Percentiles rank a stretch among this genome's conserved stretches.
phyloP scores from a whole-genome alignment of 2,329 filamentous ascomycete species.

The Aspergillus intermedius region DNA sequence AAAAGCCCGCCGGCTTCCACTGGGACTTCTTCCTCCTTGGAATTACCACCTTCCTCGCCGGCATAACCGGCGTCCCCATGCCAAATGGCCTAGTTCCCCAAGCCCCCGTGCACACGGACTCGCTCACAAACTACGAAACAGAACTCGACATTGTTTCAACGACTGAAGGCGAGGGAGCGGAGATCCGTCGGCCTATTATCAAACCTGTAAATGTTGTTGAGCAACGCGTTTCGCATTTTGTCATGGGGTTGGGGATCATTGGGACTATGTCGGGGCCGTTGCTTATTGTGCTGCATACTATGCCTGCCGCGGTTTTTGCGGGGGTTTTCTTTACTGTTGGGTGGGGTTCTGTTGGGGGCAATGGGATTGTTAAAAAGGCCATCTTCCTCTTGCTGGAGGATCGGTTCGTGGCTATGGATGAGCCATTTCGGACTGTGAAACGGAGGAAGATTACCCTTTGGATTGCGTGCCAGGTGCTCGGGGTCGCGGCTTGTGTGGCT shows the following conservation, averaged over 20 bases:
- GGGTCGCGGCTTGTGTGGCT: constrained; percentile 50
- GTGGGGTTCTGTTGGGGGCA: constrained; percentile 63
- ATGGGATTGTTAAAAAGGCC: constrained; percentile 66
- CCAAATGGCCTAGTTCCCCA: constrained; percentile 71
- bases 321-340: constrained; percentile 79
- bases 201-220: constrained; percentile 45
- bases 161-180: constrained; percentile 24
- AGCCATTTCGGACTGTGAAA: constrained; percentile 41
- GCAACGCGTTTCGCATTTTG: constrained; percentile 69
- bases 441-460: constrained; percentile 45
- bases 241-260: constrained; percentile 67
- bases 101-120: neutral
- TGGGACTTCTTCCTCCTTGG: constrained; percentile 75
- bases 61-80: constrained; percentile 65
- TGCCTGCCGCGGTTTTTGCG: constrained; percentile 68
- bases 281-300: constrained; percentile 63
- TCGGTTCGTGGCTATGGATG: constrained; percentile 48
- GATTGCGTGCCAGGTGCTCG: constrained; percentile 46
- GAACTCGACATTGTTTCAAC: neutral
- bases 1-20: constrained; percentile 72
- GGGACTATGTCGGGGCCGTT: constrained; percentile 70
- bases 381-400: constrained; percentile 59
- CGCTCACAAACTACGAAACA: neutral
- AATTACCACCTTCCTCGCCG: constrained; percentile 64
- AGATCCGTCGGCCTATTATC: constrained; percentile 51